Evolutionary conservation across 2,329 filamentous ascomycete species (phyloP), one percentile per base, ranked within the genome.

Genomic region (Fusarium annulatum): DNA sequence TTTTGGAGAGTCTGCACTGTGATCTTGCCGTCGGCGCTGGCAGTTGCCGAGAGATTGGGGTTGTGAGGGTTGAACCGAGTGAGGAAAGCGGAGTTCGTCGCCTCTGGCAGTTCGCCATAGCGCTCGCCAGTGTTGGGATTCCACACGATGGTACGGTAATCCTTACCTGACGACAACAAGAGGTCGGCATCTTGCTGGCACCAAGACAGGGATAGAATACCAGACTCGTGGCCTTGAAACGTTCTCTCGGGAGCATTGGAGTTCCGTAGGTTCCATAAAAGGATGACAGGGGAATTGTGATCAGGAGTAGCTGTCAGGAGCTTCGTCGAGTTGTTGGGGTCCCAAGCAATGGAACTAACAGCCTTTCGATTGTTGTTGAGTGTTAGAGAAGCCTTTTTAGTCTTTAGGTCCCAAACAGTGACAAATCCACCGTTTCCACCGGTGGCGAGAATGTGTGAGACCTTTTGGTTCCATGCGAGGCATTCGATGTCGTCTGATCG

Each of bases 61-160:
- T 99, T 97, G 76, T 94, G 91, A 36, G 96, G 96, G 81, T 97
- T 95, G 88, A 97, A 98, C 71, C 92, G 90, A 9, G 96, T 97
- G 80, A 96, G 92, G 86, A 99, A 99, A 10, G 95, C 97, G 96
- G 96, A 99, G 83, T 98, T 99, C n/a, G 96, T 98, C 61, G 97
- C 95, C 78, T 98, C 94, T 9, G 96, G 95, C 80, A 98, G 96
- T 83, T 98, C 96, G 74, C 97, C 96, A 72, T 95, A 93, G 18
- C 90, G 88, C 80, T 96, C 91, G 60, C 96, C 96, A 6, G 93
- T 97, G 79, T 96, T 93, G 3, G 96, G 94, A 82, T 98, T 98
- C 96, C 97, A 99, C 69, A 96, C 91, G 69, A 99, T 89, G 5
- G 95, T 98, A 77, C 94, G 91, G 81, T 98, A 98, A 83, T 99